Evolutionary conservation across 2,329 filamentous ascomycete species (phyloP).

Genomic region (Ceratocystis cacaofunesta): DNA sequence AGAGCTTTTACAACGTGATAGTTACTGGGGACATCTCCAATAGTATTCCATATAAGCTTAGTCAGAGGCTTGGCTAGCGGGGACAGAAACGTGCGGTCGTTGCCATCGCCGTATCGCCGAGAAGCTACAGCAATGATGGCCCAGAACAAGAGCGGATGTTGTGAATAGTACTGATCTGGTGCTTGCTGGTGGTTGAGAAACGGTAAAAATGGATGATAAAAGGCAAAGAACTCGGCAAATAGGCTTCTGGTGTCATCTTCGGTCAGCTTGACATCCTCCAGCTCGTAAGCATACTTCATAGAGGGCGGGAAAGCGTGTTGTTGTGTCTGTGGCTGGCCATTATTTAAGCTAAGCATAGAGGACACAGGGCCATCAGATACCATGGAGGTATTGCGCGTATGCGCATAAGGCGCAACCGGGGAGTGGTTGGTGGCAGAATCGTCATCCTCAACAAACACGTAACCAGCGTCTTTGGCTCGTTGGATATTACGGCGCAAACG

Average conservation of each 20-base stretch:
- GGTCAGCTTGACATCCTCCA: slow-evolving; percentile 49
- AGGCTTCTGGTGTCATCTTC: slow-evolving; percentile 48
- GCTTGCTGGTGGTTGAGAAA: slow-evolving; percentile 52
- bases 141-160: slow-evolving; percentile 77
- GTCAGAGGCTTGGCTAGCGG: slow-evolving; percentile 55
- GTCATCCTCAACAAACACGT: slow-evolving; percentile 37
- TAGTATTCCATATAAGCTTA: slow-evolving; percentile 59
- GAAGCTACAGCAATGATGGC: slow-evolving; percentile 62
- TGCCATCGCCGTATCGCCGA: slow-evolving; percentile 44
- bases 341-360: slow-evolving; percentile 50
- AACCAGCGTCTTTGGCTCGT: slow-evolving; percentile 45
- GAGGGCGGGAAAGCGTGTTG: slow-evolving; percentile 25
- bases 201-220: slow-evolving; percentile 64
- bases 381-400: slow-evolving; percentile 46
- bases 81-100: slow-evolving; percentile 50
- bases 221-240: slow-evolving; percentile 60
- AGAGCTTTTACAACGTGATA: slow-evolving; percentile 72
- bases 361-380: slow-evolving; percentile 58
- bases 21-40: slow-evolving; percentile 61
- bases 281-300: slow-evolving; percentile 40
- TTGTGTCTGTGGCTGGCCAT: slow-evolving; percentile 43
- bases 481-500: slow-evolving; percentile 46
- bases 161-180: slow-evolving; percentile 60
- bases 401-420: slow-evolving; percentile 26
- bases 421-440: slow-evolving; percentile 36